phyloP scores from a whole-genome alignment of 2,329 filamentous ascomycete genomes.

The Polychaeton citri region DNA sequence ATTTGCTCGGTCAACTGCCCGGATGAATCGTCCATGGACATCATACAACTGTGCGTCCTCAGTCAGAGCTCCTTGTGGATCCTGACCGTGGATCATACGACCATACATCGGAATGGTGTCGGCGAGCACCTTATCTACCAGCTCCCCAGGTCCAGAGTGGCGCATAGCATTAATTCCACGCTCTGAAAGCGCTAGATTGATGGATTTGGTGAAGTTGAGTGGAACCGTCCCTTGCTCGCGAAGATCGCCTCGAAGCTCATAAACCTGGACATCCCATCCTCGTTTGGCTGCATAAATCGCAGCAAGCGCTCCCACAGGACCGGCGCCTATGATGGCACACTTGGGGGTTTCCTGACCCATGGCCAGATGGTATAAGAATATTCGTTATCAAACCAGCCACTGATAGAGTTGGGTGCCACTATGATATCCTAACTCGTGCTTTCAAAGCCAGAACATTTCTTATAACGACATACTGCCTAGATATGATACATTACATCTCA shows the following conservation, averaged over 20 bases:
- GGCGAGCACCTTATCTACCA: conserved; percentile 61
- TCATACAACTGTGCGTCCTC: conserved; percentile 84
- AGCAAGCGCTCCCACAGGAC: conserved; percentile 82
- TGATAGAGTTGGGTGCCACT: too few relatives aligned
- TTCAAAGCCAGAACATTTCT: background rate
- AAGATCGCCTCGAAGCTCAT: conserved; percentile 83
- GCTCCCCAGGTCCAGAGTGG: conserved; percentile 49
- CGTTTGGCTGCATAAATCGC: conserved; percentile 83
- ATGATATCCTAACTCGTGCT: background rate
- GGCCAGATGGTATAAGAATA: background rate
- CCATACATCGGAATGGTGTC: conserved; percentile 87
- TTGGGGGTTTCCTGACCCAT: conserved; percentile 10
- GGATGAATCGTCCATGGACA: conserved; percentile 67
- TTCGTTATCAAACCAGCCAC: too few relatives aligned
- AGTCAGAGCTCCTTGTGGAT: conserved; percentile 51
- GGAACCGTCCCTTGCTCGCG: conserved; percentile 70
- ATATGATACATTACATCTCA: too few relatives aligned
- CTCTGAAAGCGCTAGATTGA: conserved; percentile 90
- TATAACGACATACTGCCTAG: too few relatives aligned
- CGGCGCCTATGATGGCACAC: conserved; percentile 69
- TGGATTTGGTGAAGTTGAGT: conserved; percentile 95
- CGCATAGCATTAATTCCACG: conserved; percentile 81
- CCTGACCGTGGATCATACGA: conserved; percentile 81
- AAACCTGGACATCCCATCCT: conserved; percentile 83
- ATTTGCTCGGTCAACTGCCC: conserved; percentile 69